Evolutionary conservation across 129 eudicot genomes (phyloP).

Genomic region (Artemisia argyi): DNA sequence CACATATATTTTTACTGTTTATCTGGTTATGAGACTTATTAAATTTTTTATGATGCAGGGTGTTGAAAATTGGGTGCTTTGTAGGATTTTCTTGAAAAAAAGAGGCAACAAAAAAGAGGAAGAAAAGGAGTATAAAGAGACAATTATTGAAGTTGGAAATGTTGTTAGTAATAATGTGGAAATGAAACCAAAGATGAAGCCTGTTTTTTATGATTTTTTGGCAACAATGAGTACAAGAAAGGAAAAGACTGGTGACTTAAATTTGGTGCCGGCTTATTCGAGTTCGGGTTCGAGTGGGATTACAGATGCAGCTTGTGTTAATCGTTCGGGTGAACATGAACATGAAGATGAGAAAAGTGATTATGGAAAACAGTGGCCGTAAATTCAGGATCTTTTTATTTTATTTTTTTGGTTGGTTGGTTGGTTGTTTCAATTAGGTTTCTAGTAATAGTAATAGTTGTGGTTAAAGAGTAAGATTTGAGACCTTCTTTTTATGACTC

Average conservation of each 20-base stretch:
- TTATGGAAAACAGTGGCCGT: constrained; percentile 38
- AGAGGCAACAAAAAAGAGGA: neutral
- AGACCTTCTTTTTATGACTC: too few species aligned
- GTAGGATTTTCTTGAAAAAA: constrained; percentile 11
- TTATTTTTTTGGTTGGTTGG: too few species aligned
- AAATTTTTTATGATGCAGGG: neutral
- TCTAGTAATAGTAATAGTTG: too few species aligned
- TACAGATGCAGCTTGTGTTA: neutral
- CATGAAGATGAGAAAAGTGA: constrained; percentile 47
- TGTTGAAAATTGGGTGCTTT: constrained; percentile 8
- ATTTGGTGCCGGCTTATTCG: neutral
- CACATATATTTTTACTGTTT: neutral
- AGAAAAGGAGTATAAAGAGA: neutral
- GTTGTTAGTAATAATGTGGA: neutral
- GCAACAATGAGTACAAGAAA: neutral
- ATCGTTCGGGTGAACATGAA: constrained; percentile 15
- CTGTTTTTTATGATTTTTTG: constrained; percentile 1
- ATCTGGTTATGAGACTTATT: neutral
- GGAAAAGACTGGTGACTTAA: neutral
- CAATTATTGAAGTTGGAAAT: neutral
- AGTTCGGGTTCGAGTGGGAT: constrained; percentile 6
- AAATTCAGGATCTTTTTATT: neutral
- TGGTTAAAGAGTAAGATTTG: too few species aligned
- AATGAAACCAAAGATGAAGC: neutral
- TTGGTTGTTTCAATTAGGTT: too few species aligned